Conservation (phyloP, 23 red algal species). For the Chondrus crispus region DNA sequence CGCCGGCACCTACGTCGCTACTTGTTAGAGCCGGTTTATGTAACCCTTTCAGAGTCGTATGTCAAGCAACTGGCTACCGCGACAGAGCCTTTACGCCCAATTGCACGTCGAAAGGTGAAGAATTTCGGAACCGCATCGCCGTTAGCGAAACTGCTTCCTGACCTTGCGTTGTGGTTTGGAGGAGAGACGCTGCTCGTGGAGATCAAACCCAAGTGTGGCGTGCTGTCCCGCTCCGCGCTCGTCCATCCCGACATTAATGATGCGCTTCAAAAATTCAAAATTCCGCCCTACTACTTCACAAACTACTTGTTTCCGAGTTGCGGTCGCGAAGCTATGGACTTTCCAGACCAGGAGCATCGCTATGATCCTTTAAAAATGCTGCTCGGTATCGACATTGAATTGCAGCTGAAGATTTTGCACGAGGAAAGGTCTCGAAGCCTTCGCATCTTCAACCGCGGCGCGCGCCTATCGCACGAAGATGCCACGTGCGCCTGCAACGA, state of each 20-base stretch:
- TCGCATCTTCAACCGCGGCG: neutral
- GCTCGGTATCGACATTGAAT: neutral
- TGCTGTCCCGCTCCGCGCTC: slow-evolving; percentile 30
- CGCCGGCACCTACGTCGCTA: slow-evolving; percentile 18
- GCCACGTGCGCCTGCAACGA: neutral
- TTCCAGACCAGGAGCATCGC: neutral
- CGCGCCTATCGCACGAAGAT: neutral
- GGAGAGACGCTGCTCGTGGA: slow-evolving; percentile 26
- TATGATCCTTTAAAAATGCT: neutral
- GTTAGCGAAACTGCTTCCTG: slow-evolving; percentile 6
- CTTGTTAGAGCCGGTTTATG: neutral
- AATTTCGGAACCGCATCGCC: slow-evolving; percentile 11
- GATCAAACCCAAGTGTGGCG: slow-evolving; percentile 40
- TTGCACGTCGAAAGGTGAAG: neutral
- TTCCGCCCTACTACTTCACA: slow-evolving; percentile 44
- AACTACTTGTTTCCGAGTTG: slow-evolving; percentile 12
- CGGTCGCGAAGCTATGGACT: neutral
- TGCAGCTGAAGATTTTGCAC: neutral
- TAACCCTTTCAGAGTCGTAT: slow-evolving; percentile 7
- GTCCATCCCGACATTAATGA: slow-evolving; percentile 17
- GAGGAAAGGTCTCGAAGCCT: neutral
- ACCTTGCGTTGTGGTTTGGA: slow-evolving; percentile 48
- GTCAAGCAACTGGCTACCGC: slow-evolving; percentile 14
- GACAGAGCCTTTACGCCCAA: slow-evolving; percentile 1
- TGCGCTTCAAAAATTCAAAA: slow-evolving; percentile 30